These are phyloP conservation scores for Thalia dealbata DNA, from an alignment of 176 grass and related monocot species.

Conservation along the genomic window DNA sequence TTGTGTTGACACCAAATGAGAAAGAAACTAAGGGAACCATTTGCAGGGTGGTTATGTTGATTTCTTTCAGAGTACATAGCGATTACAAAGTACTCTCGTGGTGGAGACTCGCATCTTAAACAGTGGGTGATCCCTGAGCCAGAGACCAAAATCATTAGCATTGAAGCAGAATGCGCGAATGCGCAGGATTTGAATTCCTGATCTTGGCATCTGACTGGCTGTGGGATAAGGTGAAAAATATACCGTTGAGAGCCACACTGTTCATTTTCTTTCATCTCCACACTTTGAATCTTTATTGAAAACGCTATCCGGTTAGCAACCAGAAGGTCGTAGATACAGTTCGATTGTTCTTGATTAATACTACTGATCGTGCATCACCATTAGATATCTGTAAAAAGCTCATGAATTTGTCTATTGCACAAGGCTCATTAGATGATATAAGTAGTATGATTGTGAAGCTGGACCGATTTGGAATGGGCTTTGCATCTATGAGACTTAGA, in stretches of 20 bases:
- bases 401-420: conserved; percentile 39
- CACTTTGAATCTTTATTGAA: neutral
- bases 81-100: conserved; percentile 78
- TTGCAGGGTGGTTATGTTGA: conserved; percentile 72
- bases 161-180: conserved; percentile 44
- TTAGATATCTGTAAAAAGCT: conserved; percentile 64
- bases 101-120: conserved; percentile 84
- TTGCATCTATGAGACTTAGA: too few species aligned
- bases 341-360: conserved; percentile 30
- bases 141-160: conserved; percentile 43
- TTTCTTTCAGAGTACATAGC: conserved; percentile 66
- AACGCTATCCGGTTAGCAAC: conserved; percentile 26
- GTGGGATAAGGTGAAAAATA: conserved; percentile 59
- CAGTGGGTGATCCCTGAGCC: conserved; percentile 80
- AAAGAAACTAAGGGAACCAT: neutral
- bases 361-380: conserved; percentile 24
- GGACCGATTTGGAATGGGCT: conserved; percentile 39
- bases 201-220: conserved; percentile 80
- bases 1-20: too few species aligned
- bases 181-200: too few species aligned
- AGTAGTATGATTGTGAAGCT: conserved; percentile 68
- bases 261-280: too few species aligned
- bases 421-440: conserved; percentile 73
- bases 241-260: too few species aligned
- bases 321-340: conserved; percentile 70